These are phyloP conservation scores for Pseudozyma sp. DNA, from an alignment of 1,284 basidiomycete genomes.

Conservation along the genomic window DNA sequence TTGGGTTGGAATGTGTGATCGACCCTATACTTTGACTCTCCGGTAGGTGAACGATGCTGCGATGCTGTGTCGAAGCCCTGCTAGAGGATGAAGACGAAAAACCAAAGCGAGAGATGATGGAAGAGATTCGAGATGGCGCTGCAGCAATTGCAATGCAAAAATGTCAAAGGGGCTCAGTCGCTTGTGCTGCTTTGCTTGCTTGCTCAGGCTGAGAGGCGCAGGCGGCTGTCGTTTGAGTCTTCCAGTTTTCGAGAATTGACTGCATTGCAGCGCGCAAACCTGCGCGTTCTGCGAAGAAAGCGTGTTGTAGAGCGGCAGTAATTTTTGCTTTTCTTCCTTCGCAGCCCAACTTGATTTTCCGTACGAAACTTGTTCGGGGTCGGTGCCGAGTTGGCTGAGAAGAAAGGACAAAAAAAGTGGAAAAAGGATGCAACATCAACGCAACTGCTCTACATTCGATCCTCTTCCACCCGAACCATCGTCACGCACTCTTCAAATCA, in stretches of 20 bases:
- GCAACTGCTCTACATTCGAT: not conserved
- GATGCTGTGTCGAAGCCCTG: constrained; percentile 2
- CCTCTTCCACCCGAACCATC: constrained; percentile 1
- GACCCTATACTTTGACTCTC: not conserved
- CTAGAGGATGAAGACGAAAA: not conserved
- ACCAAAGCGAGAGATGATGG: constrained; percentile 17
- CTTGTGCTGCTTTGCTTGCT: constrained; percentile 6
- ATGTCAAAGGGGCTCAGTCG: constrained; percentile 9
- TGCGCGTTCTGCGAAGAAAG: constrained; percentile 4
- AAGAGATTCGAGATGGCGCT: not conserved
- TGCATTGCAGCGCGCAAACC: not conserved
- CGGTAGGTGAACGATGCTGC: constrained; percentile 6
- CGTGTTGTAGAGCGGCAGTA: constrained; percentile 2
- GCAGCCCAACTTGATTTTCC: constrained; percentile 9
- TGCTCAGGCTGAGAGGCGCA: not conserved
- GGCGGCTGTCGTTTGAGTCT: constrained; percentile 7
- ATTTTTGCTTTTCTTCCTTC: constrained; percentile 21
- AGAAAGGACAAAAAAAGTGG: constrained; percentile 23
- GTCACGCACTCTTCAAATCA: not conserved
- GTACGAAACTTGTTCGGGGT: constrained; percentile 19
- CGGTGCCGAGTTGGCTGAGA: constrained; percentile 29
- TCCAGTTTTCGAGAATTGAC: not conserved
- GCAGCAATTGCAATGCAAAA: not conserved
- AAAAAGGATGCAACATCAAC: constrained; percentile 34
- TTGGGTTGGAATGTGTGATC: not conserved